These are phyloP conservation scores for Ramaria rubella DNA, from an alignment of 768 basidiomycete species.

Conservation along the genomic window DNA sequence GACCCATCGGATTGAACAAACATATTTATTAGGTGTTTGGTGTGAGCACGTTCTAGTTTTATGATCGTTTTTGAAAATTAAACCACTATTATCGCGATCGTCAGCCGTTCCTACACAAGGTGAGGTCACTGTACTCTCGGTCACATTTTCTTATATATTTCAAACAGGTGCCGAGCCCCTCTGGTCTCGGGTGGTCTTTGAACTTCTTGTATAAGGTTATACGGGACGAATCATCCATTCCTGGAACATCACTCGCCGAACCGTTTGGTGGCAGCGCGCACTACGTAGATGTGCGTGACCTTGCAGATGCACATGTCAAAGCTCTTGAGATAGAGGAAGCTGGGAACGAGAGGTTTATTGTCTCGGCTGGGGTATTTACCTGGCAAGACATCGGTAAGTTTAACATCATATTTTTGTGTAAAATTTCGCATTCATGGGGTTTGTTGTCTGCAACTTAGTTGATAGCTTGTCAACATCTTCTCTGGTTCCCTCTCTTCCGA, in stretches of 20 bases:
- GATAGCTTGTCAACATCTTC: too few relatives aligned
- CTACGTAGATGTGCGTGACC: neutral
- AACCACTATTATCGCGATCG: too few relatives aligned
- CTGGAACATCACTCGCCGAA: constrained; percentile 14
- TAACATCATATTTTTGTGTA: too few relatives aligned
- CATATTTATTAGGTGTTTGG: neutral
- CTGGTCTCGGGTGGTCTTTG: constrained; percentile 30
- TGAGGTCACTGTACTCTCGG: too few relatives aligned
- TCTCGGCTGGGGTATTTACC: neutral
- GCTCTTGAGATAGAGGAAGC: neutral
- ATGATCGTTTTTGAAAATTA: too few relatives aligned
- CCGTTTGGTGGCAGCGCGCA: neutral
- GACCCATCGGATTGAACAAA: neutral
- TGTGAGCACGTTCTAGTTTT: neutral
- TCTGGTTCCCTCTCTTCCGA: too few relatives aligned
- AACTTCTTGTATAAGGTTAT: constrained; percentile 16
- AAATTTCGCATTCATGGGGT: too few relatives aligned
- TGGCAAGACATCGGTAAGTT: constrained; percentile 1
- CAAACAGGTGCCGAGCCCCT: constrained; percentile 18
- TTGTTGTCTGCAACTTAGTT: too few relatives aligned
- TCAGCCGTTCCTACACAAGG: too few relatives aligned
- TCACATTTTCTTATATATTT: neutral
- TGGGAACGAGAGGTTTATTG: neutral
- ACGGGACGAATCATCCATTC: too few relatives aligned
- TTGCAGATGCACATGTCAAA: neutral